Evolutionary conservation across 2,329 filamentous ascomycete species (phyloP), one percentile per base, ranked within the genome.

Genomic region (Phoma sp.): DNA sequence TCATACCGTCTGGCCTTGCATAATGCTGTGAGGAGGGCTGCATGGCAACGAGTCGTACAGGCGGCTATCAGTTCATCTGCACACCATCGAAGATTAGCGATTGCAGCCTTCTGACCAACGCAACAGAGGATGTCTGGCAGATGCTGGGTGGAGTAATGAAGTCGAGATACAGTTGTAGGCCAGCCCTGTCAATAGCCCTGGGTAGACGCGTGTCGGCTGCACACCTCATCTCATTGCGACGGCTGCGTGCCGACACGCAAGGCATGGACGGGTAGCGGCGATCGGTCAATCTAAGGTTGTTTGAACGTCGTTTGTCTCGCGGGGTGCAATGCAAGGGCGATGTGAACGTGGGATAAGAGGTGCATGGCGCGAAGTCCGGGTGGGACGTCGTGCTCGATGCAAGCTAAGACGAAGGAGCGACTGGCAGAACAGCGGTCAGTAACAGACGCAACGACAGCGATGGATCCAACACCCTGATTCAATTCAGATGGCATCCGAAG

Each of bases 201-300:
- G 37, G 38, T 39, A 19, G 47, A 50, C 38, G 51, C 47, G 33
- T 48, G 51, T 52, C 22, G 35, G 51, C 49, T 7, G 47, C 39
- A 55, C 51, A 46, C 17, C 29, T 51, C 51, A 58, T 58, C 41
- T 51, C 51, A n/a, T 51, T 36, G 43, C 47, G 22, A 22, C 51
- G 35, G 43, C 29, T 51, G 27, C 25, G 37, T 48, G 46, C 47
- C 51, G 31, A 48, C 35, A 48, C 43, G 44, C 40, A 49, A 46
- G 35, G 41, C 25, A 45, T 36, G 25, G 3, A 2, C 37, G 36
- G 50, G 32, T 50, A 54, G 37, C 29, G 55, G 45, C 32, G 41
- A 57, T 51, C 39, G 19, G 31, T 32, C 27, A 38, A 41, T 36
- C 4, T 43, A 44, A 58, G 51, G 47, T 49, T 51, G 43, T 48